Conservation (phyloP, 140 eudicot genomes). For the Stevia rebaudiana region DNA sequence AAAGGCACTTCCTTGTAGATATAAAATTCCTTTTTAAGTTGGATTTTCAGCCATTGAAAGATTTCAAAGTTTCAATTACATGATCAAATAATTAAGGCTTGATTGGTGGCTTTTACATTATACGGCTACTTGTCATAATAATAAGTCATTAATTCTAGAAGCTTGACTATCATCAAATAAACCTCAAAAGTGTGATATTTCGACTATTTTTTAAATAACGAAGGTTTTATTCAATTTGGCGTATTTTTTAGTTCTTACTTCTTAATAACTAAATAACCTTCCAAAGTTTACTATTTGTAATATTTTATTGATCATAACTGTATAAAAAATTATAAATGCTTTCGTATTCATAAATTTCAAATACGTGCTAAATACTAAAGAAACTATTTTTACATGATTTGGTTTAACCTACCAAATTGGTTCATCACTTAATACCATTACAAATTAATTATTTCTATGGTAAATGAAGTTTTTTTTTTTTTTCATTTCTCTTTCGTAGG, state of each 20-base stretch:
- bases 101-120: constrained; percentile 25
- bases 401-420: not conserved
- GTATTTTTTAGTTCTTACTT: too few relatives aligned
- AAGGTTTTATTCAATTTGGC: too few relatives aligned
- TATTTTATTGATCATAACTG: too few relatives aligned
- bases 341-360: not conserved
- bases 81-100: constrained; percentile 16
- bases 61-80: too few relatives aligned
- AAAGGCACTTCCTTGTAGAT: too few relatives aligned
- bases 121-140: not conserved
- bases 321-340: too few relatives aligned
- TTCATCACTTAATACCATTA: not conserved
- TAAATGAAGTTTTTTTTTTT: too few relatives aligned
- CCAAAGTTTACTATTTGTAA: too few relatives aligned
- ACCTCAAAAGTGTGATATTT: not conserved
- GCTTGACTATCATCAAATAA: not conserved
- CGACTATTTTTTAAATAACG: not conserved
- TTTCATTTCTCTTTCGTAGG: too few relatives aligned
- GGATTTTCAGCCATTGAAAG: not conserved
- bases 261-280: too few relatives aligned
- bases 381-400: not conserved
- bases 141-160: not conserved
- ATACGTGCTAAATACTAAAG: not conserved
- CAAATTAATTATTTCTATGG: not conserved
- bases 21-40: too few relatives aligned